A percentile compares a stretch with the other conserved stretches of the same genome.
Conservation (phyloP, 1,284 basidiomycete genomes). For the Pisolithus thermaeus region DNA sequence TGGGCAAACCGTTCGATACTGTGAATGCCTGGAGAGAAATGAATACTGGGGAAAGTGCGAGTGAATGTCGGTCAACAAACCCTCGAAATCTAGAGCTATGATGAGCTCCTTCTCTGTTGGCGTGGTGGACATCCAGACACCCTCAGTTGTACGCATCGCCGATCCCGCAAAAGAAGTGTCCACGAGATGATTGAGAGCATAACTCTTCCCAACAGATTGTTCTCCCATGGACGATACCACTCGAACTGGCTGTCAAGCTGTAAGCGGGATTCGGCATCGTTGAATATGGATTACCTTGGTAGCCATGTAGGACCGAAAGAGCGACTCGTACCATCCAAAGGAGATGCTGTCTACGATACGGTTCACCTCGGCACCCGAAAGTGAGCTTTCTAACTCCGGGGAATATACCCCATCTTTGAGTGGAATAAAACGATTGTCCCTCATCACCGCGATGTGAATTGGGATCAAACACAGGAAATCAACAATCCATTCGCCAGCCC, state of each 20-base stretch:
- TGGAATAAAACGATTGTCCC: too few species aligned
- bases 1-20: constrained; percentile 59
- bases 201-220: constrained; percentile 62
- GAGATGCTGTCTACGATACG: constrained; percentile 50
- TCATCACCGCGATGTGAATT: too few species aligned
- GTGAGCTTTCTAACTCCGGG: constrained; percentile 41
- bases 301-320: constrained; percentile 58
- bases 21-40: constrained; percentile 44
- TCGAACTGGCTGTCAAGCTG: constrained; percentile 43
- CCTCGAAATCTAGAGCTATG: constrained; percentile 62
- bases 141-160: constrained; percentile 62
- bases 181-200: constrained; percentile 53
- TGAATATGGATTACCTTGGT: constrained; percentile 35
- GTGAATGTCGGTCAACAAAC: constrained; percentile 19
- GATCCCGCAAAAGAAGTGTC: constrained; percentile 64
- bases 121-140: constrained; percentile 64
- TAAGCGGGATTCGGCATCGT: not conserved
- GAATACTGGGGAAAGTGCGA: not conserved
- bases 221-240: constrained; percentile 67
- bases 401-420: constrained; percentile 55
- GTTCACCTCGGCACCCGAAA: constrained; percentile 55
- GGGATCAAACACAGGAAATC: too few species aligned
- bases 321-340: constrained; percentile 62
- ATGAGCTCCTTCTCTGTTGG: constrained; percentile 50
- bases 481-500: too few species aligned